These are phyloP conservation scores for Eucalyptus marginata DNA, from an alignment of 345 rosid genomes.

Conservation along the genomic window DNA sequence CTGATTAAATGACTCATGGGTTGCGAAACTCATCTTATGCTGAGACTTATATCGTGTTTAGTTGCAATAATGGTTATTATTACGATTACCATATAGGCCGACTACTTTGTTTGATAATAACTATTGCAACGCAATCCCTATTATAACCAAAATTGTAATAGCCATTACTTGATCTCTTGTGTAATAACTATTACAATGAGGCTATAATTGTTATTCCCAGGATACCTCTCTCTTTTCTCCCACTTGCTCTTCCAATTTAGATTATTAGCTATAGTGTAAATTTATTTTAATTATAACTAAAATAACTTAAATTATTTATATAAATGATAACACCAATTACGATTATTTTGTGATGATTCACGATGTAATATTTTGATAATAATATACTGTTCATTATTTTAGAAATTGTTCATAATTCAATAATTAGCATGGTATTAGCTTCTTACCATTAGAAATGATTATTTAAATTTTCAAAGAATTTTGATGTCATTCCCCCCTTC, in stretches of 20 bases:
- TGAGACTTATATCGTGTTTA: too few species aligned
- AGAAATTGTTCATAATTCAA: not conserved
- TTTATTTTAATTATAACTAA: not conserved
- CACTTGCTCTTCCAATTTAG: not conserved
- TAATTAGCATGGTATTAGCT: not conserved
- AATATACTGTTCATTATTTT: not conserved
- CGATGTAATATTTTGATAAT: not conserved
- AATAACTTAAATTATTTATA: not conserved
- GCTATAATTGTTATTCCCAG: too few species aligned
- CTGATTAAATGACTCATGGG: too few species aligned
- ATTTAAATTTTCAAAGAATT: not conserved
- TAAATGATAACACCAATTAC: not conserved
- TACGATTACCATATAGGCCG: too few species aligned
- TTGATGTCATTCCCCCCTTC: not conserved
- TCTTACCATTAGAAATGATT: not conserved
- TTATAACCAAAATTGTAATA: too few species aligned
- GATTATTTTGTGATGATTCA: not conserved
- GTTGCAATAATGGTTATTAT: too few species aligned
- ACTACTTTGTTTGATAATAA: too few species aligned
- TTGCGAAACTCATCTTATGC: too few species aligned
- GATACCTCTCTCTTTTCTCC: not conserved
- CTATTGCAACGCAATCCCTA: too few species aligned
- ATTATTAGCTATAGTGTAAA: not conserved
- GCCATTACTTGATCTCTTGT: not conserved
- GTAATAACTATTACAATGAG: not conserved